These are phyloP conservation scores for Colletotrichum gigasporum DNA, from an alignment of 2,329 filamentous ascomycete species.

Conservation along the genomic window DNA sequence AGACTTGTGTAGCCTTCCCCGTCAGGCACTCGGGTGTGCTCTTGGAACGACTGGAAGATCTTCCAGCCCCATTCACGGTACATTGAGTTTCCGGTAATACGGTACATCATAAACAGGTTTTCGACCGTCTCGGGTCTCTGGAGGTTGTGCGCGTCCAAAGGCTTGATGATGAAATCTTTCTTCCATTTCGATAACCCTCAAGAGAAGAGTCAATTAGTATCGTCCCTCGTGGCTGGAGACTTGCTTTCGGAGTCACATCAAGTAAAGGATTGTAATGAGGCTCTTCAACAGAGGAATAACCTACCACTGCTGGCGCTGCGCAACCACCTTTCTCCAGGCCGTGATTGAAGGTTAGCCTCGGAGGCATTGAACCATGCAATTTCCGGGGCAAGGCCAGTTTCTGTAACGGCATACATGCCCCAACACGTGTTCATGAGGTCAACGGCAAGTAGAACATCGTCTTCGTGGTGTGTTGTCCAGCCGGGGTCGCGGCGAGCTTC, in stretches of 20 bases:
- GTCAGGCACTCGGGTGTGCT: constrained; percentile 68
- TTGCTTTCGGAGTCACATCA: not conserved
- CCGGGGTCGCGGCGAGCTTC: constrained; percentile 75
- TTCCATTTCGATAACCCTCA: constrained; percentile 64
- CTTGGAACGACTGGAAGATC: constrained; percentile 77
- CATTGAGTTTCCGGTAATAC: constrained; percentile 76
- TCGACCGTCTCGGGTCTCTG: constrained; percentile 82
- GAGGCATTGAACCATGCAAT: constrained; percentile 89
- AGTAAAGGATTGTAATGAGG: not conserved
- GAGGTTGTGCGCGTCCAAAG: constrained; percentile 73
- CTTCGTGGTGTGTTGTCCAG: constrained; percentile 84
- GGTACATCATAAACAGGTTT: constrained; percentile 81
- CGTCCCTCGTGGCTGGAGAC: too few species aligned
- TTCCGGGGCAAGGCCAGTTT: constrained; percentile 88
- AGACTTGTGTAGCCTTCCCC: constrained; percentile 68
- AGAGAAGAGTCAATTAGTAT: not conserved
- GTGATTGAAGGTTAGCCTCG: constrained; percentile 60
- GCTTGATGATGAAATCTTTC: constrained; percentile 82
- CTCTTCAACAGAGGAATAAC: not conserved
- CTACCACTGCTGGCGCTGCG: not conserved
- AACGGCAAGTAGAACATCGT: constrained; percentile 84
- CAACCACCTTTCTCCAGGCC: constrained; percentile 38
- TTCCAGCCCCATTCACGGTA: constrained; percentile 82
- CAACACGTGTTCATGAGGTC: constrained; percentile 97
- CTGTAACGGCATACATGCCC: constrained; percentile 92